These are phyloP conservation scores for Leccinum disarticulatum DNA, from an alignment of 768 basidiomycete species.

Conservation along the genomic window DNA sequence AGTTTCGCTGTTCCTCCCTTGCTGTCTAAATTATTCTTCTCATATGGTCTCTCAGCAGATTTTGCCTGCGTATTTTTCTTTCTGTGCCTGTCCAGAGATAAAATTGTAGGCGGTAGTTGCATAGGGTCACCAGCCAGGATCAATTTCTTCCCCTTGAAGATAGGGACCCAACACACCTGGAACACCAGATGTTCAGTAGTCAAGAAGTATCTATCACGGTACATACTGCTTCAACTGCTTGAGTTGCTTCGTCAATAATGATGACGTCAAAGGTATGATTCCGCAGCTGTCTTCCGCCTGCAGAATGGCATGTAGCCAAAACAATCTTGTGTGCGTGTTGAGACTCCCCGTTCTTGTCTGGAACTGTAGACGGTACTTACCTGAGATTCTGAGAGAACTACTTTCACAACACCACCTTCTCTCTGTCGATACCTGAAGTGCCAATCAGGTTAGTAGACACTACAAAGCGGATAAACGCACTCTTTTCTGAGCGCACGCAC, in stretches of 20 bases:
- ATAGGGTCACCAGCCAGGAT: constrained; percentile 94
- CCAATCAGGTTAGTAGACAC: neutral
- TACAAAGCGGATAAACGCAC: constrained; percentile 42
- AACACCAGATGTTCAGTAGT: neutral
- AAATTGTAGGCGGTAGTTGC: constrained; percentile 92
- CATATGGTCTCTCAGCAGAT: neutral
- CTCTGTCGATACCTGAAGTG: constrained; percentile 76
- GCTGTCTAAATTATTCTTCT: neutral
- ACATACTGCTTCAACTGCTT: constrained; percentile 89
- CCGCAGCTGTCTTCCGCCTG: constrained; percentile 80
- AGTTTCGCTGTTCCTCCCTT: neutral
- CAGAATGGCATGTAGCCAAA: constrained; percentile 91
- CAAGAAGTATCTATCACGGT: neutral
- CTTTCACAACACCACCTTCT: constrained; percentile 79
- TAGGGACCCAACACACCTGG: constrained; percentile 82
- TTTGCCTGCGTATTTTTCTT: constrained; percentile 25
- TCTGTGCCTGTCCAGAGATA: constrained; percentile 56
- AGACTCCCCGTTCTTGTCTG: neutral
- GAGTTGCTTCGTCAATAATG: constrained; percentile 97
- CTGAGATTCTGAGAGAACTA: constrained; percentile 79
- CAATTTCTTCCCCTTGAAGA: constrained; percentile 87
- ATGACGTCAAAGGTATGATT: constrained; percentile 85
- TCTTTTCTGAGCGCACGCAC: constrained; percentile 88
- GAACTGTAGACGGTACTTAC: constrained; percentile 32
- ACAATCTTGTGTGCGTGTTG: constrained; percentile 60